These are phyloP conservation scores for Zygosaccharomyces bailii DNA, from an alignment of 805 yeast genomes.

Conservation along the genomic window DNA sequence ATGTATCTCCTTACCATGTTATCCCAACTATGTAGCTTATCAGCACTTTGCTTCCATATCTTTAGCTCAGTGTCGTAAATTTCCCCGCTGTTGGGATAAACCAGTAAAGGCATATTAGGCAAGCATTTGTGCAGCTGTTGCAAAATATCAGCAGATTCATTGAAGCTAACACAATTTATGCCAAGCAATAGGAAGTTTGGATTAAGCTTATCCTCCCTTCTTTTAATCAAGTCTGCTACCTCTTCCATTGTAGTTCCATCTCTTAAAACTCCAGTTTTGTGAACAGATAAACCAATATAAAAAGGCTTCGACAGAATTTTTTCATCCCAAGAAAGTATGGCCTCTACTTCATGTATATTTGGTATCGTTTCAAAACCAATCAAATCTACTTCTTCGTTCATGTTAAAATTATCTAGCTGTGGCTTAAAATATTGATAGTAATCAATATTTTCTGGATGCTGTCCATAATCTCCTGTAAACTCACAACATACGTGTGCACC, in stretches of 20 bases:
- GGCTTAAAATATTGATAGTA: constrained; percentile 34
- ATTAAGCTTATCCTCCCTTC: constrained; percentile 20
- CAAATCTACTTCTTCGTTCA: constrained; percentile 46
- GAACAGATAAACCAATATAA: constrained; percentile 45
- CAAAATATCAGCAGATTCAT: constrained; percentile 42
- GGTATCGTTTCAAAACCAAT: constrained; percentile 79
- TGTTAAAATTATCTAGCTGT: constrained; percentile 50
- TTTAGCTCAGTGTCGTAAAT: constrained; percentile 49
- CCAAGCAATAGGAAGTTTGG: constrained; percentile 52
- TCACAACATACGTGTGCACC: constrained; percentile 71
- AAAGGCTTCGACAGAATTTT: constrained; percentile 41
- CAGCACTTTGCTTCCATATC: constrained; percentile 38
- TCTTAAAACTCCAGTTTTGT: constrained; percentile 40
- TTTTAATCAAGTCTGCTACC: constrained; percentile 27
- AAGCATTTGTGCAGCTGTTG: constrained; percentile 18
- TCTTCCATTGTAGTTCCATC: constrained; percentile 48
- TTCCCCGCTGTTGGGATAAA: constrained; percentile 80
- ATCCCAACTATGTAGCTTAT: constrained; percentile 36
- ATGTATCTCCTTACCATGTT: constrained; percentile 42
- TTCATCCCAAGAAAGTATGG: constrained; percentile 42
- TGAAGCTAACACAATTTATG: constrained; percentile 61
- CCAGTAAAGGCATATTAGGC: constrained; percentile 42
- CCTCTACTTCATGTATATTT: constrained; percentile 51
- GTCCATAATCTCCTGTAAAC: constrained; percentile 64
- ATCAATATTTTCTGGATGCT: constrained; percentile 26